These are phyloP conservation scores for Coelastrella sp. DNA, from an alignment of 139 green algal species.

Conservation along the genomic window DNA sequence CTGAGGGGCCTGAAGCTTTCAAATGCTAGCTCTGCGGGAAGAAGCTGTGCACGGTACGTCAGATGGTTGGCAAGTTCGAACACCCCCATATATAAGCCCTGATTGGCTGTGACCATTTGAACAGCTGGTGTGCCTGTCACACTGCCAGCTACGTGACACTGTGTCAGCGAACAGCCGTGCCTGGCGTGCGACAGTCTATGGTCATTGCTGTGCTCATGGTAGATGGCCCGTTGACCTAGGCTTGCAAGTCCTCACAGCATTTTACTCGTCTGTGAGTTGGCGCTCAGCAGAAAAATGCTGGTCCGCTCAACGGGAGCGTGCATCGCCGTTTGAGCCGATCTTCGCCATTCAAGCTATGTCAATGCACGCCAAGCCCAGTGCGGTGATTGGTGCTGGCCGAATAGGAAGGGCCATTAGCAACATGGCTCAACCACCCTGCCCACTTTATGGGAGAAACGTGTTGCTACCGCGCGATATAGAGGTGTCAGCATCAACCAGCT, in stretches of 20 bases:
- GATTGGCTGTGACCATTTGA: not conserved
- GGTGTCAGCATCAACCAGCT: not conserved
- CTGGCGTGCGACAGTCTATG: not conserved
- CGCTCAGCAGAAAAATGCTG: too few relatives aligned
- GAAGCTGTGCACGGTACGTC: too few relatives aligned
- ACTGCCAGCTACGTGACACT: not conserved
- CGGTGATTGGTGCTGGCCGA: conserved; percentile 41
- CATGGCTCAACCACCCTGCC: not conserved
- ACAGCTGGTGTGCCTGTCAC: not conserved
- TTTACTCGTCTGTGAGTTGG: too few relatives aligned
- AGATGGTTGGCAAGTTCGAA: not conserved
- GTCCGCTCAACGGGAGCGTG: not conserved
- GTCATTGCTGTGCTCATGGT: too few relatives aligned
- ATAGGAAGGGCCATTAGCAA: conserved; percentile 32
- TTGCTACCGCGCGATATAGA: not conserved
- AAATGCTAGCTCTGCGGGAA: not conserved
- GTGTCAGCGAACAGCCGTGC: not conserved
- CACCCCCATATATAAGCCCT: not conserved
- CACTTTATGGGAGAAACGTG: not conserved
- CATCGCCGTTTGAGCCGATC: not conserved
- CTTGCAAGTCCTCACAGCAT: too few relatives aligned
- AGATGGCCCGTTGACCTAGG: too few relatives aligned
- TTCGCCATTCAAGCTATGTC: not conserved
- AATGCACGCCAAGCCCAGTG: not conserved
- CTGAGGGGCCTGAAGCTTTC: not conserved